A percentile compares a stretch with the other conserved stretches of the same genome.
phyloP scores from a whole-genome alignment of 139 green algal species.

The Tetraselmis chui region DNA sequence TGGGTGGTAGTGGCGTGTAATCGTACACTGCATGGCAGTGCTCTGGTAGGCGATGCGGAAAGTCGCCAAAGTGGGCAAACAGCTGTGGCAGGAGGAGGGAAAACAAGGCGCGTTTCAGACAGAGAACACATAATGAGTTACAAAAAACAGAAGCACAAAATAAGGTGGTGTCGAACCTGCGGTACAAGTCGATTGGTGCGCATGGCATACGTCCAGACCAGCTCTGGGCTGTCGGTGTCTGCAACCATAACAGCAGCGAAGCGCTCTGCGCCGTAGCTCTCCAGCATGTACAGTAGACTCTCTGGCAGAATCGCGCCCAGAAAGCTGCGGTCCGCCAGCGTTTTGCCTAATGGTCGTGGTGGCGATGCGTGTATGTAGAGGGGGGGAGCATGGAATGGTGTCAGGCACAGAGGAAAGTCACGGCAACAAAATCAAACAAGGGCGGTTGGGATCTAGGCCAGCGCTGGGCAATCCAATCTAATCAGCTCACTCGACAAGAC shows the following conservation, averaged over 20 bases:
- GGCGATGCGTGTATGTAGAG: no score
- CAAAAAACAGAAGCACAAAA: no score
- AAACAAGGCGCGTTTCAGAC: no score
- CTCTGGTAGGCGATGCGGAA: constrained; percentile 57
- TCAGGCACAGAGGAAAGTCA: no score
- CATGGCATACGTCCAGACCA: constrained; percentile 91
- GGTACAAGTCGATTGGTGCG: constrained; percentile 66
- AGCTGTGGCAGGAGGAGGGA: no score
- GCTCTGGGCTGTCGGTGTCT: constrained; percentile 83
- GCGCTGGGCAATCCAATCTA: no score
- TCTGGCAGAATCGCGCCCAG: constrained; percentile 84
- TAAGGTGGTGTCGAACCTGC: constrained; percentile 20
- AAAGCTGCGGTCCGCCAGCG: constrained; percentile 60
- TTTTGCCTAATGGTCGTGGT: not conserved
- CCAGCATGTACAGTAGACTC: constrained; percentile 81
- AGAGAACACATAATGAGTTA: no score
- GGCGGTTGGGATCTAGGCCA: no score
- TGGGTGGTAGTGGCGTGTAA: constrained; percentile 80
- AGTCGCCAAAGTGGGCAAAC: constrained; percentile 57
- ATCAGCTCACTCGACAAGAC: no score
- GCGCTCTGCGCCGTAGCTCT: constrained; percentile 44
- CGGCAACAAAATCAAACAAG: no score
- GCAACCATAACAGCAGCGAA: constrained; percentile 74
- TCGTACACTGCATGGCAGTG: constrained; percentile 63
- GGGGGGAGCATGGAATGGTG: no score